Conservation (phyloP, 306 rosid genomes). For the Cicer bijugum region DNA sequence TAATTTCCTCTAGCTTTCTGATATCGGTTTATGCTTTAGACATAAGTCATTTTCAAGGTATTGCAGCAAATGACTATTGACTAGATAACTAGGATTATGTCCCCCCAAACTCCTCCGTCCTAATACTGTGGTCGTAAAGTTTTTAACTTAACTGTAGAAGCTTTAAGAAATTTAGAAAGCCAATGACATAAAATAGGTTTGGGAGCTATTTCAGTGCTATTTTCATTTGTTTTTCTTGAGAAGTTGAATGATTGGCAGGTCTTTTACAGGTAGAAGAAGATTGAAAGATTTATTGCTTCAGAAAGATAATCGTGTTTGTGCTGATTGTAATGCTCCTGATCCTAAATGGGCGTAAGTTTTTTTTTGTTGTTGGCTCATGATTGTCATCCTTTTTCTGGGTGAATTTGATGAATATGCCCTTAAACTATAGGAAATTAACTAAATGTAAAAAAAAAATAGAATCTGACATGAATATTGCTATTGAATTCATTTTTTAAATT, state of each 20-base stretch:
- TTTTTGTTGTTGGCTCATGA: constrained; percentile 2
- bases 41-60: constrained; percentile 7
- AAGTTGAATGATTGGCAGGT: constrained; percentile 42
- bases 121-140: background rate
- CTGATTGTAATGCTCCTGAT: constrained; percentile 92
- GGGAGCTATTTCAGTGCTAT: constrained; percentile 8
- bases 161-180: constrained; percentile 30
- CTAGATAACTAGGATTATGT: constrained; percentile 30
- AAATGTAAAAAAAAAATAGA: constrained; percentile 11
- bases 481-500: constrained; percentile 31
- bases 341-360: constrained; percentile 99
- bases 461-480: background rate
- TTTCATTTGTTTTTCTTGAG: constrained; percentile 39
- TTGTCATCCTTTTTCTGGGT: constrained; percentile 19
- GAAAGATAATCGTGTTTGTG: constrained; percentile 79
- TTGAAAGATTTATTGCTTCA: constrained; percentile 74
- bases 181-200: background rate
- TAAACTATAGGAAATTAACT: constrained; percentile 35
- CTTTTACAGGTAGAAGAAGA: constrained; percentile 76
- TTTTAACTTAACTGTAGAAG: constrained; percentile 7
- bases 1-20: constrained; percentile 27
- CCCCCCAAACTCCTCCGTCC: constrained; percentile 3
- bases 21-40: constrained; percentile 11
- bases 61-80: constrained; percentile 32
- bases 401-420: constrained; percentile 39